Conservation (phyloP, 2,329 filamentous ascomycete species). For the Ascochyta pisi region DNA sequence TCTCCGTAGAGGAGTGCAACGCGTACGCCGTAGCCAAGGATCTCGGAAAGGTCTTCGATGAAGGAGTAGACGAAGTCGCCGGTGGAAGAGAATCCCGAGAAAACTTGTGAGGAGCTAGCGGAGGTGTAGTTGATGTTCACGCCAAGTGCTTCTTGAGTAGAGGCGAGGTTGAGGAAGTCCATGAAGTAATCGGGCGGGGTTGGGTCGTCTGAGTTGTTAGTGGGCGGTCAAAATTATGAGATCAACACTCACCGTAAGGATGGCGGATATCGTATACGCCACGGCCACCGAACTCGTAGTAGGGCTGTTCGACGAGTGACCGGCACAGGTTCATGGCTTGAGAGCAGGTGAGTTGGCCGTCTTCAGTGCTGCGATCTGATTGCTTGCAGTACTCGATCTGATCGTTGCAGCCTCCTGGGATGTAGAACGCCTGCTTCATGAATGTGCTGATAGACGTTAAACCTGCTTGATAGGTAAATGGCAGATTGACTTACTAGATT, state of each 20-base stretch:
- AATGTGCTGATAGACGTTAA: conserved; percentile 24
- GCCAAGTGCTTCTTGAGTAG: conserved; percentile 57
- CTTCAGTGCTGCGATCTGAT: conserved; percentile 30
- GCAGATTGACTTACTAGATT: conserved; percentile 43
- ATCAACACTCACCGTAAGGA: conserved; percentile 30
- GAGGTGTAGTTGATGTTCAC: conserved; percentile 64
- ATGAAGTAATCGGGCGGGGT: conserved; percentile 60
- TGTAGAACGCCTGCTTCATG: conserved; percentile 54
- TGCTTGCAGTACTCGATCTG: conserved; percentile 56
- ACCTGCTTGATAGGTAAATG: too few relatives aligned
- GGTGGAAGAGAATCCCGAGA: conserved; percentile 53
- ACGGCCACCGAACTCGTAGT: conserved; percentile 50
- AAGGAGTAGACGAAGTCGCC: conserved; percentile 57
- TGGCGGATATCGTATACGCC: conserved; percentile 64
- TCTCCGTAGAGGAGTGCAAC: conserved; percentile 65
- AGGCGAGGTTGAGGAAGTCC: conserved; percentile 60
- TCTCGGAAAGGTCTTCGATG: conserved; percentile 56
- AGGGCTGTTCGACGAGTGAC: conserved; percentile 54
- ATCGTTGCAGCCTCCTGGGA: conserved; percentile 60
- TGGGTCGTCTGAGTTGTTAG: conserved; percentile 51
- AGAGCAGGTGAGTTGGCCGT: conserved; percentile 46
- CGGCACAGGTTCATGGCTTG: conserved; percentile 51
- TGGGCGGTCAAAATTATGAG: background rate
- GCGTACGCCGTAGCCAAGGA: conserved; percentile 63
- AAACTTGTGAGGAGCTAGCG: conserved; percentile 47